A percentile compares a stretch with the other conserved stretches of the same genome.
These are phyloP conservation scores for Sanghuangporus baumii DNA, from an alignment of 1,284 basidiomycete species.

Conservation along the genomic window DNA sequence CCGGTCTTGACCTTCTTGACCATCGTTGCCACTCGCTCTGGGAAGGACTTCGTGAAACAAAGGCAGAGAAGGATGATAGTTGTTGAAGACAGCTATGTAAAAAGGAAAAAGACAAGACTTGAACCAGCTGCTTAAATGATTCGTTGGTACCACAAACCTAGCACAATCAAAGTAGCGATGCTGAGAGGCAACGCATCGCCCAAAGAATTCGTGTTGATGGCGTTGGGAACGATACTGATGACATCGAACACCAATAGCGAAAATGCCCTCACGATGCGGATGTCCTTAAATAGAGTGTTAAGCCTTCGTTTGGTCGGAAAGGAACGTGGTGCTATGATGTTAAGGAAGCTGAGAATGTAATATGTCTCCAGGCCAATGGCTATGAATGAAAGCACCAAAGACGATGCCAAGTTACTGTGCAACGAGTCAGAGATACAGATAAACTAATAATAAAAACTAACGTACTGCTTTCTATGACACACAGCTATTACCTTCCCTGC, in stretches of 20 bases:
- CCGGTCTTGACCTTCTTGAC: background rate
- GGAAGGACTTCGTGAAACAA: background rate
- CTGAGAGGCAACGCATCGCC: conserved; percentile 45
- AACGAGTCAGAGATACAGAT: background rate
- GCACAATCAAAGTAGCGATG: conserved; percentile 42
- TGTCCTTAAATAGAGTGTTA: conserved; percentile 24
- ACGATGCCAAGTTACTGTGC: conserved; percentile 37
- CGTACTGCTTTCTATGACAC: conserved; percentile 38
- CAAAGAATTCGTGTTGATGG: conserved; percentile 32
- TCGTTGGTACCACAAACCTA: conserved; percentile 23
- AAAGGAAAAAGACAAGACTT: background rate
- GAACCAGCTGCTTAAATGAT: background rate
- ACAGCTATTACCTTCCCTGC: conserved; percentile 12
- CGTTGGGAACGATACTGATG: conserved; percentile 38
- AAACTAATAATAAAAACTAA: background rate
- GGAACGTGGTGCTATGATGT: conserved; percentile 27
- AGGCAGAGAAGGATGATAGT: background rate
- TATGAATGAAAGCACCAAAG: conserved; percentile 37
- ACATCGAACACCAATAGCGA: conserved; percentile 43
- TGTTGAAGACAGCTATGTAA: conserved; percentile 20
- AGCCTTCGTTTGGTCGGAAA: conserved; percentile 26
- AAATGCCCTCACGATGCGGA: conserved; percentile 30
- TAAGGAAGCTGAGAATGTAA: conserved; percentile 32
- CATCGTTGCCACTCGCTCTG: background rate
- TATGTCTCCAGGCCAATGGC: conserved; percentile 40